phyloP scores from a whole-genome alignment of 768 basidiomycete species.

The Cubamyces sp. region DNA sequence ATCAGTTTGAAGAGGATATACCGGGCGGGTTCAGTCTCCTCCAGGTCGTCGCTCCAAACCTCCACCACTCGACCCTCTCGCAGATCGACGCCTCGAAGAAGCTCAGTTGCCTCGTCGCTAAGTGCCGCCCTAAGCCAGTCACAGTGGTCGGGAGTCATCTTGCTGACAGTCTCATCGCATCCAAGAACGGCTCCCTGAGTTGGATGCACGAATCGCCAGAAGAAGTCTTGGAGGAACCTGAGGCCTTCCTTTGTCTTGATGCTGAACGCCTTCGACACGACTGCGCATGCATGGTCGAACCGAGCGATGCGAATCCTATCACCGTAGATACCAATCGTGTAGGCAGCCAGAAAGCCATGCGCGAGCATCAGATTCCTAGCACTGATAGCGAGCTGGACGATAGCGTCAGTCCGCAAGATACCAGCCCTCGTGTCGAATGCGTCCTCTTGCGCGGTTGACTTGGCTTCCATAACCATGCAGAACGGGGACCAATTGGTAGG shows the following conservation, averaged over 20 bases:
- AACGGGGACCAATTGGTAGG: background rate
- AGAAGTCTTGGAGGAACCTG: constrained; percentile 4
- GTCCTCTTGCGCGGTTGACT: background rate
- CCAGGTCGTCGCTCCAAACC: background rate
- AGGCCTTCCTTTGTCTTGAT: background rate
- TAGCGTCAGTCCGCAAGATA: background rate
- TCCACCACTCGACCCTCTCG: constrained; percentile 6
- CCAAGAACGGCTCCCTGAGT: constrained; percentile 6
- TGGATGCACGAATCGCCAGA: constrained; percentile 22
- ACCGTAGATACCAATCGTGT: constrained; percentile 18
- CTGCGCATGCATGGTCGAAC: constrained; percentile 18
- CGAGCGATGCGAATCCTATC: constrained; percentile 9
- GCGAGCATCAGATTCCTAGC: constrained; percentile 15
- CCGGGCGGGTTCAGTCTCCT: background rate
- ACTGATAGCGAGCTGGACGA: constrained; percentile 11
- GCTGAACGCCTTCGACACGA: constrained; percentile 12
- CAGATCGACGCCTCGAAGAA: background rate
- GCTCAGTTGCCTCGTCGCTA: background rate
- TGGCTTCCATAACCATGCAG: constrained; percentile 14
- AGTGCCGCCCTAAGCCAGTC: constrained; percentile 2
- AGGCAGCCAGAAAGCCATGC: constrained; percentile 10
- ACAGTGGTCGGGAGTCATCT: background rate
- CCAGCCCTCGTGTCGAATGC: background rate
- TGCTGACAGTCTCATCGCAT: constrained; percentile 6
- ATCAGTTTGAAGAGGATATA: constrained; percentile 10